Base-by-base conservation (phyloP, 2,329 filamentous ascomycete genomes). In the Fusarium robinianum region DNA sequence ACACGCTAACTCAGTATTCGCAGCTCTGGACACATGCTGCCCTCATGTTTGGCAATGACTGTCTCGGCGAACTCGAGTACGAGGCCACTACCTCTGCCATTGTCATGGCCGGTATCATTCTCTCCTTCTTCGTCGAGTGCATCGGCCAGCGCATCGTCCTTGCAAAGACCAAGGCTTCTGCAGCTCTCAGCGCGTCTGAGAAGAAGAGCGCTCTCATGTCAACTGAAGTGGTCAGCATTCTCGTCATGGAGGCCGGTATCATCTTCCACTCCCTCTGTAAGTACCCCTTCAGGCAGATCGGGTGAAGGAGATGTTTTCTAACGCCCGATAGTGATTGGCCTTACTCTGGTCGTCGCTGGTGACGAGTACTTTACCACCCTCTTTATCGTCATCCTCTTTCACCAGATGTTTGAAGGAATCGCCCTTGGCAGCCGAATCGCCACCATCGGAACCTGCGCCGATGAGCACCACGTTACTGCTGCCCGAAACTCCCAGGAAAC, bases 341-440 rank as follows among this genome's bases (percentile, higher is more conserved):
- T 86, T 23, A 84, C 82, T 0, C 73, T 85, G 2, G 79, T 81
- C n/a, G 79, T 83, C 3, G 72, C 79, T 1, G 77, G 73, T 3
- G 79, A 83, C 53, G 71, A 68, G 24, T 78, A 75, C 55, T 81
- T 81, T 66, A 62, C 75, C 40, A 80, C 76, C 2, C 72, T 83
- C n/a, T 79, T 80, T 46, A 64, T 79, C 29, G 86, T 90, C 40
- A 87, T 90, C 45, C 69, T 89, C 43, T 89, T 90, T 70, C 87
- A 90, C 61, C 87, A 90, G 60, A 81, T 87, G 72, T 88, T 91
- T 57, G 86, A 90, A 62, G 87, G 87, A 4, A 74, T 90, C 31
- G 87, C 87, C 1, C 80, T 90, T 1, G 86, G 87, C 12, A 81
- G 81, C 7, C 80, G 84, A 10, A 89, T 90, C 50, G 83, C 85